phyloP scores from a whole-genome alignment of 73 alveolate genomes.

The Stentor coeruleus region DNA sequence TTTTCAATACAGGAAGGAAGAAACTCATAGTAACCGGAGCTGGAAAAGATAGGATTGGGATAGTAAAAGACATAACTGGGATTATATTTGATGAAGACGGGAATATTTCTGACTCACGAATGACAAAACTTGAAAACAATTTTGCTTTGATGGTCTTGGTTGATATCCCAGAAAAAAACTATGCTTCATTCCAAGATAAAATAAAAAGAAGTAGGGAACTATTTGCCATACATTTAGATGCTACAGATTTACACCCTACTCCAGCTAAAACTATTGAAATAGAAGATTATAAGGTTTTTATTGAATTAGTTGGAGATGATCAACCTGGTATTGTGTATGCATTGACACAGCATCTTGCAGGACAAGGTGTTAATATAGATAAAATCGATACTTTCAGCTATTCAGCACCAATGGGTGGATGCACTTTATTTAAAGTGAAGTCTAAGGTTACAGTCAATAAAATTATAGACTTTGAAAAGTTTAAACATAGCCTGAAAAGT shows the following conservation, averaged over 20 bases:
- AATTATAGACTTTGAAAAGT: too few relatives aligned
- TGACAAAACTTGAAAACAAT: neutral
- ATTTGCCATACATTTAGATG: neutral
- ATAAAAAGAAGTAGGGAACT: neutral
- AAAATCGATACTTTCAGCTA: neutral
- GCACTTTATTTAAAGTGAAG: neutral
- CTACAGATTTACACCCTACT: neutral
- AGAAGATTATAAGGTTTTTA: constrained; percentile 2
- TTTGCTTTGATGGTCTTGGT: constrained; percentile 20
- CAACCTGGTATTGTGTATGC: neutral
- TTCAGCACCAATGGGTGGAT: constrained; percentile 29
- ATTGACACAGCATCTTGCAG: neutral
- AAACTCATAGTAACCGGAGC: constrained; percentile 16
- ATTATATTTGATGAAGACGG: constrained; percentile 22
- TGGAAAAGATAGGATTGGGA: constrained; percentile 27
- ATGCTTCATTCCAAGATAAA: neutral
- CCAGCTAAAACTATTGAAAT: neutral
- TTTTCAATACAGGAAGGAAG: neutral
- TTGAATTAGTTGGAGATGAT: too few relatives aligned
- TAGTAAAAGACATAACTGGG: constrained; percentile 14
- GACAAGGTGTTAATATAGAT: constrained; percentile 21
- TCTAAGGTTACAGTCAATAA: neutral
- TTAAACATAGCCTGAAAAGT: too few relatives aligned
- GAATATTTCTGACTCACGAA: constrained; percentile 24
- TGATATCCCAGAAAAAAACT: neutral